Conservation (phyloP, 257 asterid genomes). For the Fraxinus quadrangulata region DNA sequence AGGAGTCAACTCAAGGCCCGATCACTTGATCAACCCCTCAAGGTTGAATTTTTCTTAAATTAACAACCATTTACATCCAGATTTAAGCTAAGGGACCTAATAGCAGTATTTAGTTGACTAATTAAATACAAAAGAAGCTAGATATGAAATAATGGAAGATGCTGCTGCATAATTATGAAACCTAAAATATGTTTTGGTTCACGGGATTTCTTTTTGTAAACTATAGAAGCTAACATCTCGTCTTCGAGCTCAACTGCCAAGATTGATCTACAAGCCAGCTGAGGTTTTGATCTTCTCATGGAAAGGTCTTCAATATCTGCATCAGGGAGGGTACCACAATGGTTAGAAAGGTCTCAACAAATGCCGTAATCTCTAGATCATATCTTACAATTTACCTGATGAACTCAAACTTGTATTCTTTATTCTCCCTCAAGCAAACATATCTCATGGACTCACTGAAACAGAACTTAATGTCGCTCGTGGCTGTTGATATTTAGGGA, state of each 20-base stretch:
- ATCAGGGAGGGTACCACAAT: background rate
- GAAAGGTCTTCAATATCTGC: background rate
- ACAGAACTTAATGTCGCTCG: background rate
- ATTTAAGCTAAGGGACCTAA: background rate
- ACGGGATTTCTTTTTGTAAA: background rate
- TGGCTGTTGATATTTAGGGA: background rate
- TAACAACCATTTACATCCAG: too few relatives aligned
- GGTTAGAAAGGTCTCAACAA: background rate
- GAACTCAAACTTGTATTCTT: background rate
- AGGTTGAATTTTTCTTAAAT: too few relatives aligned
- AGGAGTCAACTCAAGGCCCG: too few relatives aligned
- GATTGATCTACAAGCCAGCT: background rate
- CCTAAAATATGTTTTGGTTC: background rate
- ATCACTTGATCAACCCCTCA: too few relatives aligned
- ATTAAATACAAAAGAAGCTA: background rate
- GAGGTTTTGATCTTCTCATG: background rate
- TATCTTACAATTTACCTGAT: background rate
- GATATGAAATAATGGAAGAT: background rate
- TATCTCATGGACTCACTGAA: background rate
- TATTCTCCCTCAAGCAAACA: background rate
- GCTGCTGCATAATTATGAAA: background rate
- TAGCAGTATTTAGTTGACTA: background rate
- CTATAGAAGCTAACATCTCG: background rate
- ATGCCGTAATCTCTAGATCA: background rate
- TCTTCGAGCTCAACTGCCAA: background rate